Percentiles rank a stretch among this genome's conserved stretches.
These are phyloP conservation scores for Metschnikowia sp. DNA, from an alignment of 805 yeast species.

Conservation along the genomic window DNA sequence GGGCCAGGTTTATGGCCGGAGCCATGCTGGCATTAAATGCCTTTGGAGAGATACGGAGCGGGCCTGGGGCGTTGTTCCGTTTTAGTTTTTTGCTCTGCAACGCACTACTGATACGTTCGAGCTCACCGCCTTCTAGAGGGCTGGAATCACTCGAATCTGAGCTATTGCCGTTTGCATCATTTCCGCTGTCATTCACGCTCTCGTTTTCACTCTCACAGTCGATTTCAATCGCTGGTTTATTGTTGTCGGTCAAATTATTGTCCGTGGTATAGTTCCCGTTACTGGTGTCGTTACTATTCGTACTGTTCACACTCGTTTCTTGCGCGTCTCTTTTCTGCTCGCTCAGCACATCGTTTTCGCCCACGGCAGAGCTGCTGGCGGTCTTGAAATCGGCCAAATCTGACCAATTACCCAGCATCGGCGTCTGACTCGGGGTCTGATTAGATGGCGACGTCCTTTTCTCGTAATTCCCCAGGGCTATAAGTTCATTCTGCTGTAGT, in stretches of 20 bases:
- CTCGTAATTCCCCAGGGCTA: slow-evolving; percentile 11
- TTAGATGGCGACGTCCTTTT: background rate
- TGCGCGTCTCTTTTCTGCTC: background rate
- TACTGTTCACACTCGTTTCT: too few species aligned
- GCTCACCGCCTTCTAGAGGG: slow-evolving; percentile 6
- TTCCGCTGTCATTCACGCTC: background rate
- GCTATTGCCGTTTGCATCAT: background rate
- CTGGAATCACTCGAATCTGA: background rate
- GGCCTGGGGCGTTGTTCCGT: slow-evolving; percentile 14
- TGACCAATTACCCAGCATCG: slow-evolving; percentile 1
- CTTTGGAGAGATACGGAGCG: slow-evolving; percentile 8
- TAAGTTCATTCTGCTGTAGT: slow-evolving; percentile 16
- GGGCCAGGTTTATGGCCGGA: slow-evolving; percentile 15
- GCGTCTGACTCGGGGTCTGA: background rate
- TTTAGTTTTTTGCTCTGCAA: slow-evolving; percentile 9
- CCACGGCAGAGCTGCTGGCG: background rate
- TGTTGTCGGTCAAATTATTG: background rate
- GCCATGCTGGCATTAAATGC: slow-evolving; percentile 1
- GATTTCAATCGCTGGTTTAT: background rate
- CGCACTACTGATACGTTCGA: slow-evolving; percentile 7
- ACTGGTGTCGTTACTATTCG: too few species aligned
- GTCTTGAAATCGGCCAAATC: background rate
- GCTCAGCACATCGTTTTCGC: background rate
- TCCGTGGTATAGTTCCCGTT: too few species aligned
- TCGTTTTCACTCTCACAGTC: background rate